Percentiles rank a stretch among this genome's conserved stretches.
phyloP scores from a whole-genome alignment of 106 monocot species.

The Iris macrosiphon region DNA sequence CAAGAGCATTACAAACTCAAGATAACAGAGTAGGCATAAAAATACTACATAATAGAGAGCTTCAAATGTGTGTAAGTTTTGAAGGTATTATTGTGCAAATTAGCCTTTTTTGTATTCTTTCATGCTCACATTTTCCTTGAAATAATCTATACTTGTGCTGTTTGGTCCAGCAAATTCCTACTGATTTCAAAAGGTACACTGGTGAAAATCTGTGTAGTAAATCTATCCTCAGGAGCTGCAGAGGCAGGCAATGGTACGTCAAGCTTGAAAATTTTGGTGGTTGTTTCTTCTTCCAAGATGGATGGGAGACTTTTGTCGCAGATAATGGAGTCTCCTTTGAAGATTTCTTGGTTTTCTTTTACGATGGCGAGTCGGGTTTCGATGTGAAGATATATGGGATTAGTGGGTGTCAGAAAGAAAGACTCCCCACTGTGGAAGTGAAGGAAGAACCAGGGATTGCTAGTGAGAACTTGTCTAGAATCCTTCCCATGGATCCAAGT shows the following conservation, averaged over 20 bases:
- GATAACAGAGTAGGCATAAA: too few relatives aligned
- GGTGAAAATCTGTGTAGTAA: not conserved
- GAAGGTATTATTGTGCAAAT: too few relatives aligned
- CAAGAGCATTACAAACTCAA: too few relatives aligned
- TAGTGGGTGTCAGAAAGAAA: conserved; percentile 8
- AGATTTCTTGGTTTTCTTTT: conserved; percentile 15
- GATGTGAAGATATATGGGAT: conserved; percentile 13
- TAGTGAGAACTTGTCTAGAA: too few relatives aligned
- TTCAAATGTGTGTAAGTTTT: too few relatives aligned
- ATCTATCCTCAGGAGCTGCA: not conserved
- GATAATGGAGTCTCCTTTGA: not conserved
- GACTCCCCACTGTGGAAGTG: not conserved
- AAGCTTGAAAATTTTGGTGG: not conserved
- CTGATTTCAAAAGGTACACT: not conserved
- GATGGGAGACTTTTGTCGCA: conserved; percentile 12
- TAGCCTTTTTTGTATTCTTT: too few relatives aligned
- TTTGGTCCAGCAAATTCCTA: not conserved
- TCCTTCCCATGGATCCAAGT: too few relatives aligned
- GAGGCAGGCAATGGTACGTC: conserved; percentile 8
- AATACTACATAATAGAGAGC: too few relatives aligned
- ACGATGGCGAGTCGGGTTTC: conserved; percentile 9
- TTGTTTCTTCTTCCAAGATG: conserved; percentile 4
- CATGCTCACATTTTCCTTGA: too few relatives aligned
- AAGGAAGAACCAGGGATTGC: not conserved
- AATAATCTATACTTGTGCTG: not conserved